phyloP scores from a whole-genome alignment of 2,329 filamentous ascomycete species.

The Penicillium brevicompactum region DNA sequence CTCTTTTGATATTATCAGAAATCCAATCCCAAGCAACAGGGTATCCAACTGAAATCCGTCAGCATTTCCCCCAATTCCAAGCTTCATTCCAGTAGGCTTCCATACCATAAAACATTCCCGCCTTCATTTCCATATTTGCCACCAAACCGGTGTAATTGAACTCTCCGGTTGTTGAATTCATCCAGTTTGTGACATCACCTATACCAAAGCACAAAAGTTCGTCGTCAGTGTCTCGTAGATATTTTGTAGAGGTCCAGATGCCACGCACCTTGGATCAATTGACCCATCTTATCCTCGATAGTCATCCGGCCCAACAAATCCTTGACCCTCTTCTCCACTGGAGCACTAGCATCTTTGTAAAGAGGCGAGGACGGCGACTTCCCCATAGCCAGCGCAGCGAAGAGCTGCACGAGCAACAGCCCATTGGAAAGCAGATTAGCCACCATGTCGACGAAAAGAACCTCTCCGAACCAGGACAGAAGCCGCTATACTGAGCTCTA shows the following conservation, averaged over 20 bases:
- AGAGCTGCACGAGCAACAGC: slow-evolving; percentile 30
- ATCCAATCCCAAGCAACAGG: slow-evolving; percentile 66
- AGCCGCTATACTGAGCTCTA: not conserved
- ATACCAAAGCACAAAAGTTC: not conserved
- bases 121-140: slow-evolving; percentile 66
- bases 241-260: not conserved
- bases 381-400: slow-evolving; percentile 19
- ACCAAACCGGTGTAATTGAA: slow-evolving; percentile 69
- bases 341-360: slow-evolving; percentile 66
- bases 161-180: slow-evolving; percentile 66
- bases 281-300: slow-evolving; percentile 71
- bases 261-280: slow-evolving; percentile 60
- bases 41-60: slow-evolving; percentile 57
- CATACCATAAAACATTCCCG: slow-evolving; percentile 66
- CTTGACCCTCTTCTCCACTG: slow-evolving; percentile 64
- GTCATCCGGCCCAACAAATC: slow-evolving; percentile 74
- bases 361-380: slow-evolving; percentile 21
- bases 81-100: not conserved
- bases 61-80: not conserved
- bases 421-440: slow-evolving; percentile 23
- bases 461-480: not conserved
- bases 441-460: slow-evolving; percentile 12
- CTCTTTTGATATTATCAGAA: slow-evolving; percentile 62
- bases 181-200: slow-evolving; percentile 72
- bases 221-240: rapidly evolving